These are phyloP conservation scores for Fusarium coicis DNA, from an alignment of 2,329 filamentous ascomycete species.

Conservation along the genomic window DNA sequence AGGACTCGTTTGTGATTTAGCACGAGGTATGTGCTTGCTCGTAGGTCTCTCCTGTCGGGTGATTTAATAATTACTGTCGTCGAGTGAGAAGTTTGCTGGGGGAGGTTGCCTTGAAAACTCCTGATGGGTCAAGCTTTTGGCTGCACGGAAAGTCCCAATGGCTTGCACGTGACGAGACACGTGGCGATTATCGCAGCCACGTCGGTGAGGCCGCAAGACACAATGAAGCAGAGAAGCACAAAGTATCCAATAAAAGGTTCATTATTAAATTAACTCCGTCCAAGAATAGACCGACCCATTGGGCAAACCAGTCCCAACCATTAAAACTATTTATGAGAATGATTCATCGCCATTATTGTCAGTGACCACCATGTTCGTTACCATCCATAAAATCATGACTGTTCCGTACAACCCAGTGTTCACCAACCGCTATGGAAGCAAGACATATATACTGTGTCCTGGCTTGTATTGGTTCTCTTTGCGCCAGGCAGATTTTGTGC, in stretches of 20 bases:
- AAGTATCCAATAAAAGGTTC: conserved; percentile 1
- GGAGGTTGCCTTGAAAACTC: conserved; percentile 36
- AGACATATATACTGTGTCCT: conserved; percentile 33
- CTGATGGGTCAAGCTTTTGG: conserved; percentile 39
- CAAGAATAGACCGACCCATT: conserved; percentile 28
- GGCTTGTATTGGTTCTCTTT: background rate
- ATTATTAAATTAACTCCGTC: conserved; percentile 37
- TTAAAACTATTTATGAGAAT: conserved; percentile 40
- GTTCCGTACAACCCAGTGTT: conserved; percentile 30
- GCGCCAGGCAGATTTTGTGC: conserved; percentile 1
- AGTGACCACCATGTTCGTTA: conserved; percentile 43
- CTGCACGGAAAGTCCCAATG: conserved; percentile 10
- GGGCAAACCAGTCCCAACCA: conserved; percentile 38
- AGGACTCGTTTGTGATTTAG: conserved; percentile 8
- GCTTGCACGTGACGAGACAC: conserved; percentile 38
- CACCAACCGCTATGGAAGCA: conserved; percentile 24
- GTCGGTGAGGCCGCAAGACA: background rate
- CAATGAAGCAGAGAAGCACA: background rate
- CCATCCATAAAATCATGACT: conserved; percentile 43
- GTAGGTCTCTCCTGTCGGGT: conserved; percentile 8
- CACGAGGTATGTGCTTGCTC: background rate
- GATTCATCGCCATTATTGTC: conserved; percentile 39
- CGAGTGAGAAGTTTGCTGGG: conserved; percentile 15
- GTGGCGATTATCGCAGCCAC: conserved; percentile 23
- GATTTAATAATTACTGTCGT: conserved; percentile 23